Percentiles rank a stretch among this genome's conserved stretches.
phyloP scores from a whole-genome alignment of 192 early-diverging fungal genomes.

The Backusella morwellensis region DNA sequence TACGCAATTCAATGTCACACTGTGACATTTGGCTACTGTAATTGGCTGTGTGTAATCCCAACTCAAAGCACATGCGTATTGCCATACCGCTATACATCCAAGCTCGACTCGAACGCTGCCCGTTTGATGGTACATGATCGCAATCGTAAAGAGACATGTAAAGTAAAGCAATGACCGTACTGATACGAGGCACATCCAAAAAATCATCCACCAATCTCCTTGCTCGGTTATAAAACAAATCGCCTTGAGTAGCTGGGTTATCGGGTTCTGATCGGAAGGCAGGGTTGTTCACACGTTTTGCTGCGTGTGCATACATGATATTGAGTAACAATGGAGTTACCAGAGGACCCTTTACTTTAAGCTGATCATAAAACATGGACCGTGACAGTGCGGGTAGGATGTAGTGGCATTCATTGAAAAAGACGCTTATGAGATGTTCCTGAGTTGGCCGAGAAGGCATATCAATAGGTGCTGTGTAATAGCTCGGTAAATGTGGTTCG shows the following conservation, averaged over 20 bases:
- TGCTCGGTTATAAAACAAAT: constrained; percentile 37
- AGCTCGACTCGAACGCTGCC: not conserved
- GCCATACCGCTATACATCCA: constrained; percentile 40
- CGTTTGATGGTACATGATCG: not conserved
- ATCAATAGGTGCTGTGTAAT: constrained; percentile 26
- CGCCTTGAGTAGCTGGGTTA: constrained; percentile 16
- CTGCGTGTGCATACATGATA: constrained; percentile 38
- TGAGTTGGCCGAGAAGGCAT: constrained; percentile 35
- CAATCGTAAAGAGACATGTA: constrained; percentile 23
- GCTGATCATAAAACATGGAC: constrained; percentile 27
- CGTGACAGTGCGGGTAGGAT: constrained; percentile 23
- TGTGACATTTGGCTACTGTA: constrained; percentile 35
- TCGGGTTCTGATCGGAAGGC: constrained; percentile 11
- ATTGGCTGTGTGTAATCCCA: constrained; percentile 28
- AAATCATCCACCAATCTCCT: constrained; percentile 35
- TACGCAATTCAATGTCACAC: constrained; percentile 35
- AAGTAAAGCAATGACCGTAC: constrained; percentile 33
- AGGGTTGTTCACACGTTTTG: constrained; percentile 18
- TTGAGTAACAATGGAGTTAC: constrained; percentile 36
- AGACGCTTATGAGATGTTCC: constrained; percentile 33
- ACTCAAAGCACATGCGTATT: constrained; percentile 31
- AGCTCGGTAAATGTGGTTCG: constrained; percentile 27
- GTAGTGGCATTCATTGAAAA: constrained; percentile 24
- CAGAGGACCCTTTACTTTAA: constrained; percentile 24
- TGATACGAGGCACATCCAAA: constrained; percentile 34